Base-by-base conservation (phyloP, 129 eudicot species). In the Flaveria bidentis region DNA sequence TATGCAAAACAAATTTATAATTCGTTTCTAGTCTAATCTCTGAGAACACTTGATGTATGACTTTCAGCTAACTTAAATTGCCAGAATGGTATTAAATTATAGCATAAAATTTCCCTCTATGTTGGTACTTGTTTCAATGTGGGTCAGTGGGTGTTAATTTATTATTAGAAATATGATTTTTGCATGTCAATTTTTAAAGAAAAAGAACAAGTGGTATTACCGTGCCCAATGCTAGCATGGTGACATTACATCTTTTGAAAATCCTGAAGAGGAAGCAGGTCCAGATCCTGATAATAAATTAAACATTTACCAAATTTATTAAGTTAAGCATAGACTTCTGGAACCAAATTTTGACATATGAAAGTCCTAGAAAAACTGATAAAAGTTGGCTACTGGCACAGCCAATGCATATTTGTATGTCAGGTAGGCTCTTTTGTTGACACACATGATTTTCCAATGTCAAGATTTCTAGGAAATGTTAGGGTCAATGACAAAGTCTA, bases 221-320 rank as follows among this genome's bases (percentile, higher is more conserved):
- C 92, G 99, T 95, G 72, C 89, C 99, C 77, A 89, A 41, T 72
- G 88, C 99, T 75, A 95, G 89, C 96, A 95, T 87, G 26, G 97
- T 88, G 52, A 95, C 82, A 71, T 87, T 95, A 72, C 99, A 95
- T 80, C 88, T 91, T 85, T 87, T 85, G 76, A 95, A 77, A 72
- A 95, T 73, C 64, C 96, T 86, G 84, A 95, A 95, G 77, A 91
- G 96, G 69, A 95, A 72, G 87, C 99, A 95, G 73, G 99, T 95
- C 99, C 97, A 95, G 52, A 85, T 56, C 99, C 99, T 95, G 75
- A 76, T 74, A 33, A 78, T 72, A 61, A 80, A 33, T 12, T 67
- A 41, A 71, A 45, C 82, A 65, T 33, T 45, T 77, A 22, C 50
- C 62, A 72, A 82, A 62, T 57, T 62, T 17, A 52, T 51, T 16